Base-by-base conservation (phyloP, 352 stramenopile species). In the Thalassiosira allenii region DNA sequence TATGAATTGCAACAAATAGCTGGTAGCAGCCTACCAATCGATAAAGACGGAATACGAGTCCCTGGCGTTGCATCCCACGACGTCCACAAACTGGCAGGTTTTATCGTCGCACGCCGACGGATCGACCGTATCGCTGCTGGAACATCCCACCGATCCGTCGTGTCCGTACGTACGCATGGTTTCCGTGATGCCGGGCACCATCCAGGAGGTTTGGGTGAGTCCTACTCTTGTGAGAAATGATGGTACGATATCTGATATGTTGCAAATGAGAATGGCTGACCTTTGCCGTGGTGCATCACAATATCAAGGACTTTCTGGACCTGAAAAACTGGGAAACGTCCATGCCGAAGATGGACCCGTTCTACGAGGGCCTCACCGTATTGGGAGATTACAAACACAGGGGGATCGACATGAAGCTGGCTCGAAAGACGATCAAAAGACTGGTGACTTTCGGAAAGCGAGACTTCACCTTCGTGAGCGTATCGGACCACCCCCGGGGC, bases 281-380 rank as follows among this genome's bases (percentile, higher is more conserved):
- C n/a, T n/a, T n/a, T n/a, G n/a, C n/a, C n/a, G n/a, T n/a, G n/a
- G n/a, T n/a, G n/a, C n/a, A n/a, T n/a, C n/a, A n/a, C n/a, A n/a
- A n/a, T n/a, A n/a, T n/a, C n/a, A n/a, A n/a, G n/a, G 68, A 86
- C 22, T 91, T 89, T 80, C 63, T 91, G 11, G 64, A 37, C 22
- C 44, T 89, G 3, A 33, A 64, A 20, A 81, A 84, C 40, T 91
- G 85, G 85, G 65, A 63, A 17, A 64, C 70, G 25, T 84, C 68
- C n/a, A 91, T 91, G 85, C 81, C 81, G 5, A 87, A 81, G 49
- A 91, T 91, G 85, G 85, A 91, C 66, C 85, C 85, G 1, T 89
- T 89, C 51, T 91, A 91, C 56, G 78, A 89, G 40, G 79, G 79
- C 23, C 47, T 89, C 1, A 65, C 40, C 25, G 47, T 91, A 6